phyloP scores from a whole-genome alignment of 495 filamentous ascomycete genomes.

The Aspergillus taichungensis region DNA sequence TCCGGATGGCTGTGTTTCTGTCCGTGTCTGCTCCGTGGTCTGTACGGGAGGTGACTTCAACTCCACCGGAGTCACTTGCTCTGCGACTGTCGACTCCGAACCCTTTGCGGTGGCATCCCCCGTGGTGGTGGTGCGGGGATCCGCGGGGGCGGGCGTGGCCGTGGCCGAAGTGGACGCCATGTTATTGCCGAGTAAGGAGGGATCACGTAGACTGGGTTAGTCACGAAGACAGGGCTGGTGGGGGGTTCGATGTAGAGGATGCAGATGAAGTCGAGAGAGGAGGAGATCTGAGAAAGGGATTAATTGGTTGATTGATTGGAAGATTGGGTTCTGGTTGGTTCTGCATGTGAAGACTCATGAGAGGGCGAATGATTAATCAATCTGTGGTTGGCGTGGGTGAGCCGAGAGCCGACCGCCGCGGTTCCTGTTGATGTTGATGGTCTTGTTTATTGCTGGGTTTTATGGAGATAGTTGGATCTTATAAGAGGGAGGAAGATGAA shows the following conservation, averaged over 20 bases:
- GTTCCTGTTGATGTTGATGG: neutral
- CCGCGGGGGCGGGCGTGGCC: constrained; percentile 1
- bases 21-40: neutral
- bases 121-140: neutral
- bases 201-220: neutral
- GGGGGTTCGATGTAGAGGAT: too few species aligned
- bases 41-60: too few species aligned
- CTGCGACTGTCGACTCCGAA: neutral
- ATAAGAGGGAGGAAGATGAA: too few species aligned
- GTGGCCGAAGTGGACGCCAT: constrained; percentile 12
- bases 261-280: too few species aligned
- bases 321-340: too few species aligned
- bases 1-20: neutral
- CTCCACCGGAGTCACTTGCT: too few species aligned
- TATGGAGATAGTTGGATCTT: neutral
- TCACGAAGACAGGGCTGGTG: too few species aligned
- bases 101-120: constrained; percentile 3
- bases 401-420: constrained; percentile 2
- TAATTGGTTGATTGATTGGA: too few species aligned
- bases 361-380: constrained; percentile 2
- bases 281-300: too few species aligned
- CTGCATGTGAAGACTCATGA: neutral
- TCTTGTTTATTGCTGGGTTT: neutral
- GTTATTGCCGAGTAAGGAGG: neutral
- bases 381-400: neutral